These are phyloP conservation scores for Abrus precatorius DNA, from an alignment of 306 rosid genomes.

Conservation along the genomic window DNA sequence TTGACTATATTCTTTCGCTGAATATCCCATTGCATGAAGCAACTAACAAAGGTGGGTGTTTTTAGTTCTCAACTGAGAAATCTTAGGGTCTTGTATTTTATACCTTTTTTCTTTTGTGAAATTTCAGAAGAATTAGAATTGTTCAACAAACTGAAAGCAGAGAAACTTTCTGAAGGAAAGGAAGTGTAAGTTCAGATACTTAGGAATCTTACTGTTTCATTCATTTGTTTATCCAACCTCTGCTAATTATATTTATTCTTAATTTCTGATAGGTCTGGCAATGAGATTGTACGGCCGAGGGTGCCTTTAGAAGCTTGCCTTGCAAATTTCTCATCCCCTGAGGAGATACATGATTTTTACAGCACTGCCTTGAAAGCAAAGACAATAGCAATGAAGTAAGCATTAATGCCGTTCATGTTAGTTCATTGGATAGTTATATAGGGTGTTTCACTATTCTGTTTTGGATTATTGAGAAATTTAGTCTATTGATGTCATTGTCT, in stretches of 20 bases:
- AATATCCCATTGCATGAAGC: slow-evolving; percentile 91
- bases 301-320: slow-evolving; percentile 96
- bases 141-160: slow-evolving; percentile 78
- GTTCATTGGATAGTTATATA: neutral
- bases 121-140: slow-evolving; percentile 76
- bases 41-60: slow-evolving; percentile 77
- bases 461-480: slow-evolving; percentile 51
- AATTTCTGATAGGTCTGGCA: slow-evolving; percentile 56
- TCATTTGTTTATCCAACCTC: slow-evolving; percentile 12
- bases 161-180: slow-evolving; percentile 82
- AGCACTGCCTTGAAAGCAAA: slow-evolving; percentile 87
- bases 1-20: slow-evolving; percentile 88
- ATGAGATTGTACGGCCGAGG: slow-evolving; percentile 95
- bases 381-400: slow-evolving; percentile 94
- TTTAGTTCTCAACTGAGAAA: slow-evolving; percentile 44
- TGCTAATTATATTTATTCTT: slow-evolving; percentile 52
- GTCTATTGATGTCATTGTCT: neutral
- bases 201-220: slow-evolving; percentile 29
- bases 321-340: slow-evolving; percentile 82
- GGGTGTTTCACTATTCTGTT: slow-evolving; percentile 43
- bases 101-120: slow-evolving; percentile 51
- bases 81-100: slow-evolving; percentile 55
- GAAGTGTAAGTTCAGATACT: slow-evolving; percentile 76
- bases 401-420: neutral
- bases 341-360: slow-evolving; percentile 95